Base-by-base conservation (phyloP, 257 asterid species). In the Solanum megistacrolobum region DNA sequence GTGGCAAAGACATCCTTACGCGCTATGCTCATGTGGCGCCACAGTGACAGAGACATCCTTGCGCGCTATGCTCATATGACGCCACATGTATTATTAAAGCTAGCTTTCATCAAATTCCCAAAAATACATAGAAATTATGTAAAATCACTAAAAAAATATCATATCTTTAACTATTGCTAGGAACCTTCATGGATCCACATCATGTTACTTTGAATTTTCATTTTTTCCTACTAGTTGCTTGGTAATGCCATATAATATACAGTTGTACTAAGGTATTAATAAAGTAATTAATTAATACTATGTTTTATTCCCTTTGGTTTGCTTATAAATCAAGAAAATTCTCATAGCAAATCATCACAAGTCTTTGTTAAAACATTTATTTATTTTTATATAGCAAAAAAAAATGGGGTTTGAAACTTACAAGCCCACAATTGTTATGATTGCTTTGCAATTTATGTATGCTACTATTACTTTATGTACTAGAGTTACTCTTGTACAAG, bases 351-450 rank as follows among this genome's bases (percentile, higher is more conserved):
- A 23, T 27, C 34, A 55, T 36, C 69, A 62, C 0, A 46, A 6
- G 85, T 81, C 68, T 81, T 48, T 81, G 68, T 48, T 18, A 23
- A 23, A 16, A 9, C 4, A 16, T 20, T 18, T 14, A 29, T 43
- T 79, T 27, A 41, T 76, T 11, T 39, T 14, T 79, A 25, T 76
- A 13, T 18, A 41, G 35, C 2, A 25, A 76, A 85, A 41, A 39
- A 92, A 52, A 52, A 92, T 92, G 96, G 95, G 89, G 18, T 36
- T 90, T 3, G 93, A 92, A 87, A 90, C 14, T 66, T 88, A 86
- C 66, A 94, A 91, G 89, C 92, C 98, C 11, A 89, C 88, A n/a
- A 76, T 94, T 36, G 84, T 91, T 71, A 90, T 94, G 94, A 85
- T 92, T 2, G 89, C 60, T 9, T 87, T 95, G 83, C 98, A 95